Percentiles rank a stretch among this genome's conserved stretches.
phyloP scores from a whole-genome alignment of 2,329 filamentous ascomycete genomes.

The Coniochaeta pulveracea region DNA sequence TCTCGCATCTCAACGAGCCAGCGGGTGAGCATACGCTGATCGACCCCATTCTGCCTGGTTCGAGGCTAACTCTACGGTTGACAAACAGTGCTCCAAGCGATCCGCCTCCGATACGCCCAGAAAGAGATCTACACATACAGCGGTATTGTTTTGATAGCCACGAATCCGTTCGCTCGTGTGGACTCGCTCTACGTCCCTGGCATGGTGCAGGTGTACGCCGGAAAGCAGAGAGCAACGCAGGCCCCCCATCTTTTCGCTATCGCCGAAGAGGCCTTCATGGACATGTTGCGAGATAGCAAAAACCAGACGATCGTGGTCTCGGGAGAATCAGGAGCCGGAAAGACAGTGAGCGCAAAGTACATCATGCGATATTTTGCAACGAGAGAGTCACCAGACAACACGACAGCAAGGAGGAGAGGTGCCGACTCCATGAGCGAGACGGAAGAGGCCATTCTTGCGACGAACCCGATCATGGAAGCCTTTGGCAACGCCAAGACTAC shows the following conservation, averaged over 20 bases:
- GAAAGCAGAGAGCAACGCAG: conserved; percentile 91
- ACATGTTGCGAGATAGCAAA: conserved; percentile 91
- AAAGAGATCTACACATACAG: conserved; percentile 99
- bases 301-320: conserved; percentile 99
- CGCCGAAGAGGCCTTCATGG: conserved; percentile 97
- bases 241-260: conserved; percentile 98
- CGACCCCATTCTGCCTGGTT: conserved; percentile 5
- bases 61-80: no score
- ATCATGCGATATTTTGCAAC: conserved; percentile 99
- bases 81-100: conserved; percentile 95
- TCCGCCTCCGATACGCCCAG: conserved; percentile 90
- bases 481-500: conserved; percentile 99
- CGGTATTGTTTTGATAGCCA: conserved; percentile 95
- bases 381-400: conserved; percentile 83
- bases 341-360: conserved; percentile 98
- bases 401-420: conserved; percentile 67
- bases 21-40: conserved; percentile 64
- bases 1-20: conserved; percentile 96
- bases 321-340: conserved; percentile 95
- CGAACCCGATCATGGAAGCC: conserved; percentile 99
- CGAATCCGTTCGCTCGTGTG: conserved; percentile 93
- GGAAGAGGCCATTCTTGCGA: conserved; percentile 95
- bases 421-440: conserved; percentile 87
- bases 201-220: conserved; percentile 99
- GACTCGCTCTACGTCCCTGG: conserved; percentile 97